phyloP scores from a whole-genome alignment of 805 yeast species.

The Clavispora carvajalis region DNA sequence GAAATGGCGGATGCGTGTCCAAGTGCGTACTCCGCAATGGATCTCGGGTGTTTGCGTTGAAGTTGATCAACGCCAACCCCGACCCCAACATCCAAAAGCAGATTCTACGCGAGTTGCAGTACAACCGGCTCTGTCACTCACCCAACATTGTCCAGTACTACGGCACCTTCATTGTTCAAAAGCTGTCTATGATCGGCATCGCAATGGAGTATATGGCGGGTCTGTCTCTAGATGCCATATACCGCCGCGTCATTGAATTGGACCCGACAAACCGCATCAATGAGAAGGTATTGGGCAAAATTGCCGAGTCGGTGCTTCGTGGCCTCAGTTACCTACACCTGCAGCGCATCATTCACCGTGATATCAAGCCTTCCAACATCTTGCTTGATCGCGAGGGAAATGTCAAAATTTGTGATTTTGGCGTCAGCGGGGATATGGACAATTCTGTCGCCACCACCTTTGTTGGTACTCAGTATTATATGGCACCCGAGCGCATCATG shows the following conservation, averaged over 20 bases:
- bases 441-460: conserved; percentile 93
- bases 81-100: conserved; percentile 87
- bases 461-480: conserved; percentile 94
- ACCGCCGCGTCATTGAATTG: conserved; percentile 62
- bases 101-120: conserved; percentile 84
- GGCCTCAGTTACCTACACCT: conserved; percentile 88
- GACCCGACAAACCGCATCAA: conserved; percentile 77
- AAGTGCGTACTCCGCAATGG: conserved; percentile 65
- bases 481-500: conserved; percentile 97
- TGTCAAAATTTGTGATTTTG: conserved; percentile 93
- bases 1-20: conserved; percentile 87
- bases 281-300: conserved; percentile 86
- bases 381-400: conserved; percentile 70
- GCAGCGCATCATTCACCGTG: conserved; percentile 86
- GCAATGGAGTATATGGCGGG: conserved; percentile 99
- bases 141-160: conserved; percentile 87
- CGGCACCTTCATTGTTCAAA: conserved; percentile 82
- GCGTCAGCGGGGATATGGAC: conserved; percentile 95
- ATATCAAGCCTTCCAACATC: conserved; percentile 93
- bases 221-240: conserved; percentile 83
- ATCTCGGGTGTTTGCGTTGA: conserved; percentile 73
- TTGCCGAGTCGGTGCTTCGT: conserved; percentile 77
- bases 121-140: conserved; percentile 75
- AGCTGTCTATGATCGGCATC: conserved; percentile 76
- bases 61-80: conserved; percentile 66